These are phyloP conservation scores for Tieghemostelium lacteum DNA, from an alignment of 78 protist genomes.

Conservation along the genomic window DNA sequence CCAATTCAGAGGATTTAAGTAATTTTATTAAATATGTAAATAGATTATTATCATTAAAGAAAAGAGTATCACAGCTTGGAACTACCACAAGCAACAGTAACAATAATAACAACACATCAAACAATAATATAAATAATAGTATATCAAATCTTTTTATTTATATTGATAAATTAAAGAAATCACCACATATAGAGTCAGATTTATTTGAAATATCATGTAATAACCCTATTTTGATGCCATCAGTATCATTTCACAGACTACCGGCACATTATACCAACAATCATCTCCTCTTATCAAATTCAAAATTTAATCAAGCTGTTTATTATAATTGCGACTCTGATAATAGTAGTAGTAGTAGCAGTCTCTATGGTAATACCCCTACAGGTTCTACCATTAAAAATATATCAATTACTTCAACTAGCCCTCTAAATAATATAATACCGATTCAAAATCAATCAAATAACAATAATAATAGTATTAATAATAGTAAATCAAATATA, in stretches of 20 bases:
- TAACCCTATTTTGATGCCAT: conserved; percentile 3
- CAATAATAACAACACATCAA: background rate
- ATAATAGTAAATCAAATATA: no score
- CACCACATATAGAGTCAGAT: conserved; percentile 25
- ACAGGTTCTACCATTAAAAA: background rate
- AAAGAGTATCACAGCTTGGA: background rate
- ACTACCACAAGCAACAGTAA: background rate
- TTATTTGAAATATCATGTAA: conserved; percentile 36
- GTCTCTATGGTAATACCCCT: background rate
- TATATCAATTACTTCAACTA: no score
- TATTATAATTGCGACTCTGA: background rate
- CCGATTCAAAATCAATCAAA: no score
- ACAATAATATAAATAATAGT: background rate
- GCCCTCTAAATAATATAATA: no score
- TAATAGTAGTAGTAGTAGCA: background rate
- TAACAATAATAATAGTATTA: no score
- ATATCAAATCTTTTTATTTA: conserved; percentile 12
- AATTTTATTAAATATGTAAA: conserved; percentile 43
- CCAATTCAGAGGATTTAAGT: conserved; percentile 8
- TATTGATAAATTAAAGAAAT: conserved; percentile 42
- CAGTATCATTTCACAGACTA: background rate
- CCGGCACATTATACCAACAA: conserved; percentile 60
- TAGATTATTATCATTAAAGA: conserved; percentile 2
- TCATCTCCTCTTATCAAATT: conserved; percentile 10
- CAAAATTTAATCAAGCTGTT: conserved; percentile 34